These are phyloP conservation scores for Volvox reticuliferus DNA, from an alignment of 139 green algal species.

Conservation along the genomic window DNA sequence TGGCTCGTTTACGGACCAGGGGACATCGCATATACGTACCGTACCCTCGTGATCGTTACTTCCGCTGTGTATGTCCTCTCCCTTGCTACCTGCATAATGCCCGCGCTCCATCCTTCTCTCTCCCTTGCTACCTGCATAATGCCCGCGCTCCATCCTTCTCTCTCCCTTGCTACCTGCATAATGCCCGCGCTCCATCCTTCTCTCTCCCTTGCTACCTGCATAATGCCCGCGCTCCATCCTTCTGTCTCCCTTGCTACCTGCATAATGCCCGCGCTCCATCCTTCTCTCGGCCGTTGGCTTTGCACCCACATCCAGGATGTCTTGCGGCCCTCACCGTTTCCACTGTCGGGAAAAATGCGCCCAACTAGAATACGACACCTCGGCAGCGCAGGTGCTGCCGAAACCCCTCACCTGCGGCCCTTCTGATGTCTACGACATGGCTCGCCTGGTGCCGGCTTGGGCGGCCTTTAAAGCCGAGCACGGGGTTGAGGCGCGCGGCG, in stretches of 20 bases:
- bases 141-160: not conserved
- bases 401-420: not conserved
- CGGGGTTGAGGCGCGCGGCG: not conserved
- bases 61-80: no score
- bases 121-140: not conserved
- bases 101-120: no score
- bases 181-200: not conserved
- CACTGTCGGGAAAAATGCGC: constrained; percentile 42
- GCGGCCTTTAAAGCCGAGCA: not conserved
- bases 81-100: not conserved
- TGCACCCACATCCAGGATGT: not conserved
- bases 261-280: not conserved
- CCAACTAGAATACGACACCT: not conserved
- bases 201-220: not conserved
- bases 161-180: not conserved
- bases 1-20: not conserved
- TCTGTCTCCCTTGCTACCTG: not conserved
- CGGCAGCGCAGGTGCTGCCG: not conserved
- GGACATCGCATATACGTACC: not conserved
- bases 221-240: not conserved
- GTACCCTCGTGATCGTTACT: not conserved
- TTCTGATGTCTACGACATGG: not conserved
- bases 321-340: constrained; percentile 44
- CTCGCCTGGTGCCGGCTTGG: not conserved
- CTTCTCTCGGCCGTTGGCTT: not conserved